phyloP scores from a whole-genome alignment of 768 basidiomycete genomes.

The Xerocomellus chrysenteron region DNA sequence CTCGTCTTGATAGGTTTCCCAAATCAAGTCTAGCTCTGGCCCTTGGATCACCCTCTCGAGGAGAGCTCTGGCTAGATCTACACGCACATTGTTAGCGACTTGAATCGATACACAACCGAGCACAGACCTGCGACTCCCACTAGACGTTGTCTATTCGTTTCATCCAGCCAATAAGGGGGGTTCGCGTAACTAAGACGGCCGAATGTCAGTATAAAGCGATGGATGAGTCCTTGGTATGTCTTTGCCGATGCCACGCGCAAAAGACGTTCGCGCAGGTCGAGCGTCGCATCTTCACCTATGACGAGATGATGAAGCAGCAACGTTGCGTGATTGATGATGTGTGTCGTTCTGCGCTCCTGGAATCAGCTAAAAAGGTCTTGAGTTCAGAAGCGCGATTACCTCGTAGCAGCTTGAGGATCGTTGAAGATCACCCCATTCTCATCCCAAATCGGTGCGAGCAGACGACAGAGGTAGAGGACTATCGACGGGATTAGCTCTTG shows the following conservation, averaged over 20 bases:
- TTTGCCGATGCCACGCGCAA: conserved; percentile 48
- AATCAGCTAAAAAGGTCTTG: background rate
- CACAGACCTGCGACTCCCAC: conserved; percentile 49
- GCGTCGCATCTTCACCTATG: conserved; percentile 43
- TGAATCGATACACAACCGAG: background rate
- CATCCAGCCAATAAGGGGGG: conserved; percentile 57
- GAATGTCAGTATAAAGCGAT: conserved; percentile 75
- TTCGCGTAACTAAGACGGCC: conserved; percentile 73
- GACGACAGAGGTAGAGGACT: conserved; percentile 50
- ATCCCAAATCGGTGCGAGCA: conserved; percentile 65
- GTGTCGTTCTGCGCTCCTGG: conserved; percentile 43
- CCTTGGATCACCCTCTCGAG: conserved; percentile 70
- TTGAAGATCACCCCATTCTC: conserved; percentile 47
- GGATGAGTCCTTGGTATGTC: conserved; percentile 58
- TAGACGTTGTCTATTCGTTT: conserved; percentile 39
- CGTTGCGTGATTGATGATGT: conserved; percentile 50
- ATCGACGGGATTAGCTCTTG: conserved; percentile 63
- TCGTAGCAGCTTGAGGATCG: conserved; percentile 32
- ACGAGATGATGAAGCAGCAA: conserved; percentile 66
- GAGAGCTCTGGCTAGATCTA: conserved; percentile 60
- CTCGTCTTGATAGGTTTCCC: conserved; percentile 56
- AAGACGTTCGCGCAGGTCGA: conserved; percentile 59
- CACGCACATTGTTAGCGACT: conserved; percentile 3
- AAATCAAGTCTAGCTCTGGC: conserved; percentile 65
- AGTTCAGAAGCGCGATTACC: conserved; percentile 12